Evolutionary conservation across 169 alveolate genomes (phyloP), one percentile per base, ranked within the genome.

Genomic region (Plasmodium vinckei): DNA sequence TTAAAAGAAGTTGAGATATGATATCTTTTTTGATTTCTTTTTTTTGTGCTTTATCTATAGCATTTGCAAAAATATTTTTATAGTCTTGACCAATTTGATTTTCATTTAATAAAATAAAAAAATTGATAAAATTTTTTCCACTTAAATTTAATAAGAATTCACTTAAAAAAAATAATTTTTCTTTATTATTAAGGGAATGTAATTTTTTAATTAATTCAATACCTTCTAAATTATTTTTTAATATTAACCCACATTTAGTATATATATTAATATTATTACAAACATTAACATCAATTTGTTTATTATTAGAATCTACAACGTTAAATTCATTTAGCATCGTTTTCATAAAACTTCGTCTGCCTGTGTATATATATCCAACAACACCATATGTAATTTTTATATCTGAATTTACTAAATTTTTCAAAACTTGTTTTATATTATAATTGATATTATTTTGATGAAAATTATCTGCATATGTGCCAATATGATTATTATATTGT

Each of bases 301-400:
- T 56, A 12, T 56, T 27, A 12, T 39, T 5, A 10, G 39, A 13
- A 1, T 67, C 42, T 44, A 46, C 6, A 46, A n/a, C 67, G 23
- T 25, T 57, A 17, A 79, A 65, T 21, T 69, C 84, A 17, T 71
- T 57, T 9, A 79, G 49, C 42, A 79, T 5, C 5, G 69, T 21
- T 12, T 67, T 53, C 53, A 59, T 23, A 60, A 79, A 79, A 53
- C 72, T 65, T 15, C 25, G 33, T 61, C 89, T 65, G n/a, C 89
- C 89, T 65, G 89, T 79, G 46, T 79, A 79, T n/a, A 70, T 79
- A 59, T 67, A 53, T 65, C 89, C 89, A 51, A 79, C 47, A 46
- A 79, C 72, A 13, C 89, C 89, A 27, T 60, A 79, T 5, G 89
- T 79, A 53, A 79, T 79, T 53, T 67, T 33, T 9, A 17, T 44